Evolutionary conservation across 257 asterid species (phyloP), one percentile per base, ranked within the genome.

Genomic region (Przewalskia tangutica): DNA sequence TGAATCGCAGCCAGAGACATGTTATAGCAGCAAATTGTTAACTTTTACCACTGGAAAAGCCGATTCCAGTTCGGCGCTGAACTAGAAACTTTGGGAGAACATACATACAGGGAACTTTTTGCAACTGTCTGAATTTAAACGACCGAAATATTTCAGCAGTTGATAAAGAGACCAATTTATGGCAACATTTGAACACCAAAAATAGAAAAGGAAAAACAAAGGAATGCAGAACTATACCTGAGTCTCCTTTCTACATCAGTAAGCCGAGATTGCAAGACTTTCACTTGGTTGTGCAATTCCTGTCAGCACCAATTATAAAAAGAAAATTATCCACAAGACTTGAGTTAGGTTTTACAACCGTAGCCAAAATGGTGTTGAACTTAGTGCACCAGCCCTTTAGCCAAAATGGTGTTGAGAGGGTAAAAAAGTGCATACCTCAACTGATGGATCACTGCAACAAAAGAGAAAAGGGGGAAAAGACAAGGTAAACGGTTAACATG

Each of bases 211-310:
- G 20, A 18, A 63, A 38, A 23, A 42, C 11, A 73, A 40, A 64
- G 84, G 78, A 48, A 85, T 82, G 32, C 56, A 71, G 17, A 55
- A 48, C 65, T 66, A 67, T 71, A 94, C 97, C 93, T 89, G 75
- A 92, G 48, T 85, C 88, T 88, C 81, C 89, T 88, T 50, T 85
- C 89, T 48, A 84, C 83, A 87, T 92, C 95, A 40, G 85, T 76
- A 73, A 92, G 82, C 73, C 87, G 92, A 65, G 84, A 86, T 84
- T 85, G 93, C 88, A 92, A 87, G 51, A 87, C 68, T 82, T 82
- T 85, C 68, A 85, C 87, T 84, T 92, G 91, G 84, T 80, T 90
- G 75, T 87, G 88, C 90, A 89, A 85, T 88, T 93, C 98, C 96
- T 93, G 86, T 80, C 48, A 84, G 85, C 34, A 85, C 55, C 78